Evolutionary conservation across 2,329 filamentous ascomycete genomes (phyloP).

Genomic region (Lecanicillium sp.): DNA sequence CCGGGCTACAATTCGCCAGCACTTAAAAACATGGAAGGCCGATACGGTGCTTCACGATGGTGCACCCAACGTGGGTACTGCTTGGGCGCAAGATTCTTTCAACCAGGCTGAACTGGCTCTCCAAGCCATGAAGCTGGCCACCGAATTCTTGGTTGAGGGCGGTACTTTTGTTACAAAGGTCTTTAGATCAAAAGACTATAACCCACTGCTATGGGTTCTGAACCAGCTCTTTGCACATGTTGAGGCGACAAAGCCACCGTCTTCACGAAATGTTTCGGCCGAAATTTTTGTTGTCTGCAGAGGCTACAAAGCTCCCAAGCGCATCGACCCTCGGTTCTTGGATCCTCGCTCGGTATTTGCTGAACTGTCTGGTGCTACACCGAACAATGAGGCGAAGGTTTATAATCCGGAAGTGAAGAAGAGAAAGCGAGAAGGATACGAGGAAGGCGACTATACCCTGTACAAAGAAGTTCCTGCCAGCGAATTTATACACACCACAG

Average conservation of each 20-base stretch:
- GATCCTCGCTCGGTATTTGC: slow-evolving; percentile 88
- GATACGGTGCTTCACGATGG: slow-evolving; percentile 95
- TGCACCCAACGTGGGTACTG: slow-evolving; percentile 94
- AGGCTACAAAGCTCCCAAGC: slow-evolving; percentile 92
- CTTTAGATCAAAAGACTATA: slow-evolving; percentile 96
- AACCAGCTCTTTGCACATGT: slow-evolving; percentile 94
- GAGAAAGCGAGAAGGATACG: slow-evolving; percentile 94
- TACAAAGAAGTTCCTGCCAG: slow-evolving; percentile 84
- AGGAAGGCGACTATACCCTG: slow-evolving; percentile 89
- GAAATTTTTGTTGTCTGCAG: slow-evolving; percentile 98
- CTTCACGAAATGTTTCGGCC: slow-evolving; percentile 90
- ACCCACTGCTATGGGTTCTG: slow-evolving; percentile 92
- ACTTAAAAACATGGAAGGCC: slow-evolving; percentile 93
- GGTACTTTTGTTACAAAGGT: slow-evolving; percentile 97
- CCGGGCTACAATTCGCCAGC: slow-evolving; percentile 77
- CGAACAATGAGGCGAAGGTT: slow-evolving; percentile 96
- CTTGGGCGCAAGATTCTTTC: slow-evolving; percentile 98
- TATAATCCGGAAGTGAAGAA: slow-evolving; percentile 98
- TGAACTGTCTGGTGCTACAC: slow-evolving; percentile 75
- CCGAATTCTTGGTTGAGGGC: slow-evolving; percentile 82
- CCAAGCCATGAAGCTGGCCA: slow-evolving; percentile 86
- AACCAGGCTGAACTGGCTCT: slow-evolving; percentile 91
- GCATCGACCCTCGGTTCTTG: slow-evolving; percentile 85
- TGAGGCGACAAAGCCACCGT: slow-evolving; percentile 94
- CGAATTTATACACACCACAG: slow-evolving; percentile 88